Evolutionary conservation across 2,329 filamentous ascomycete species (phyloP), one percentile per base, ranked within the genome.

Genomic region (Xylariaceae sp.): DNA sequence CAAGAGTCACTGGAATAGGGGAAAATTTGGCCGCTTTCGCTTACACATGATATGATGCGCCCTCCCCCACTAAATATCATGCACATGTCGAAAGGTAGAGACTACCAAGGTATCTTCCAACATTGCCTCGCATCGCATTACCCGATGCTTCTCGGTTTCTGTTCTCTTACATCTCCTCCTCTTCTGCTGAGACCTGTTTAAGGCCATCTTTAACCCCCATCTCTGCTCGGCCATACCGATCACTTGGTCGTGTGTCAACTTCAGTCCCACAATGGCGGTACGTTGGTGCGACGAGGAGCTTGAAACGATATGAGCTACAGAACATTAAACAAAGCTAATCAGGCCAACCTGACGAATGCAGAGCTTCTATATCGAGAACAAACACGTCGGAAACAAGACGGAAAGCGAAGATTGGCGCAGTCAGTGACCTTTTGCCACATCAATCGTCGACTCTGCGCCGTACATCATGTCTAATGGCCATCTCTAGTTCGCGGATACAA

Each of bases 371-470:
- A 84, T 87, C 53, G 74, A 84, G 59, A 89, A 90, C 63, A 79
- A 83, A 53, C 78, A 84, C 63, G 80, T 89, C 52, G 86, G 86
- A 54, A 84, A 89, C 64, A 79, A 78, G 63, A 69, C 70, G 36
- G 73, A 78, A 48, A 78, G 83, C 41, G 86, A 92, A 64, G 85
- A 92, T 61, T 89, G 85, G 78, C 76, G 86, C 70, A 85, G 85
- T 90, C 73, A 50, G 78, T 47, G n/a, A n/a, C n/a, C n/a, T 62
- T 24, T 11, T 24, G 11, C 17, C n/a, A 9, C n/a, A n/a, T n/a
- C n/a, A n/a, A n/a, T n/a, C n/a, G n/a, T n/a, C n/a, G n/a, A n/a
- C n/a, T n/a, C n/a, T n/a, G n/a, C n/a, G n/a, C n/a, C n/a, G n/a
- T n/a, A n/a, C 7, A 24, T 24, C 21, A 24, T 24, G 23, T 17